Conservation (phyloP, 1,139 yeast genomes). For the Barnettozyma hawaiiensis region DNA sequence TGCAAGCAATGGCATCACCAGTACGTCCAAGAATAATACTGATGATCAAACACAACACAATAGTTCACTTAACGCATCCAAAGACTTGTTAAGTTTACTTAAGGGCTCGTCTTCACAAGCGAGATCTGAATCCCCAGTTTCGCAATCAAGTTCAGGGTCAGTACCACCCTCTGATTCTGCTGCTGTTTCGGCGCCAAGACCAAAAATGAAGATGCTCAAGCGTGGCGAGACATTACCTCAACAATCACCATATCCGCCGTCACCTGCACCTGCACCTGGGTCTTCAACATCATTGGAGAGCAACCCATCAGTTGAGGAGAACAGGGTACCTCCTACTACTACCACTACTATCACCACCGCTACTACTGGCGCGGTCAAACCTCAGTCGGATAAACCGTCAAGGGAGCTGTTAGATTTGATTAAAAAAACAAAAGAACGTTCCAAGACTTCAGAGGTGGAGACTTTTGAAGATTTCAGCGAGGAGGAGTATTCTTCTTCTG, state of each 20-base stretch:
- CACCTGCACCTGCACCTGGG: not conserved
- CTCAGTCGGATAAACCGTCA: conserved; percentile 14
- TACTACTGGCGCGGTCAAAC: not conserved
- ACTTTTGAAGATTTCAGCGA: conserved; percentile 12
- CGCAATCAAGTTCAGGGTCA: conserved; percentile 2
- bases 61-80: conserved; percentile 6
- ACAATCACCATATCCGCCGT: not conserved
- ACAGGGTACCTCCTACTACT: not conserved
- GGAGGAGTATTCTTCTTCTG: conserved; percentile 2
- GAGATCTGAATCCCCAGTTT: not conserved
- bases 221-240: conserved; percentile 12
- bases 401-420: conserved; percentile 20
- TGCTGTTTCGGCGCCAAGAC: conserved; percentile 5
- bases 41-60: not conserved
- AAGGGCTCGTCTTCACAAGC: conserved; percentile 3
- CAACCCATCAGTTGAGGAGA: not conserved
- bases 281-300: not conserved
- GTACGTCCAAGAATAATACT: not conserved
- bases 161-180: conserved; percentile 1
- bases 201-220: conserved; percentile 21
- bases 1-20: not conserved
- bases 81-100: conserved; percentile 8
- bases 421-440: conserved; percentile 12
- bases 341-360: not conserved
- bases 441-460: conserved; percentile 16